These are phyloP conservation scores for Daldinia caldariorum DNA, from an alignment of 495 filamentous ascomycete species.

Conservation along the genomic window DNA sequence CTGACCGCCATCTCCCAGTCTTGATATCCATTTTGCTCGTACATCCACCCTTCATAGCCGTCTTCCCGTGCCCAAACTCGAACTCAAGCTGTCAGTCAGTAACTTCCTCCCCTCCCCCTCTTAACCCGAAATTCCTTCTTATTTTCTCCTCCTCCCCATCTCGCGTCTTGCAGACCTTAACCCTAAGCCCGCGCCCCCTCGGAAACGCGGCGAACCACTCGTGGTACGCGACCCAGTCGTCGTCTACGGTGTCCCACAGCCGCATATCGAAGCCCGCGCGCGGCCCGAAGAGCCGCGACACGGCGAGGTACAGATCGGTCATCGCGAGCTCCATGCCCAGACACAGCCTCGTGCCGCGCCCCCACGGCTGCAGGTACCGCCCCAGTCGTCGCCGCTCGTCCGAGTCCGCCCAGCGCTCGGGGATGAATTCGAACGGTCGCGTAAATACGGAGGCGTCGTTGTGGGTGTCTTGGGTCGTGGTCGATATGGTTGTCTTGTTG, in stretches of 20 bases:
- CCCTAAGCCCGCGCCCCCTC: conserved; percentile 25
- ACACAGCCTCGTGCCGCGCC: conserved; percentile 57
- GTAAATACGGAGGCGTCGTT: conserved; percentile 52
- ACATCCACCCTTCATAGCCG: no score
- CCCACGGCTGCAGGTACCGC: conserved; percentile 58
- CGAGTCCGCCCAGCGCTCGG: conserved; percentile 58
- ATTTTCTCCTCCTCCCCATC: background rate
- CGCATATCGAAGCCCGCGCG: conserved; percentile 24
- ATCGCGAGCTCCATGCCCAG: conserved; percentile 60
- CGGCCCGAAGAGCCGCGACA: conserved; percentile 44
- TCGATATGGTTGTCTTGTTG: conserved; percentile 41
- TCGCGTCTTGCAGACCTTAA: background rate
- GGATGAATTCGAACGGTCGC: conserved; percentile 51
- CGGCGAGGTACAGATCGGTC: conserved; percentile 56
- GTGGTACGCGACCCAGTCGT: conserved; percentile 40
- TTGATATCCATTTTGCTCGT: no score
- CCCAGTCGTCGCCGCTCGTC: conserved; percentile 47
- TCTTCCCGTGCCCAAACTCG: no score
- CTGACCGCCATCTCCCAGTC: no score
- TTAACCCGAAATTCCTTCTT: no score
- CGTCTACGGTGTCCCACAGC: conserved; percentile 29
- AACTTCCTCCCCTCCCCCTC: no score
- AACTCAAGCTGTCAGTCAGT: no score
- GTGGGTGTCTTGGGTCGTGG: conserved; percentile 48
- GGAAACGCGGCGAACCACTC: conserved; percentile 47